phyloP scores from a whole-genome alignment of 257 asterid species.

The Salvia hispanica region DNA sequence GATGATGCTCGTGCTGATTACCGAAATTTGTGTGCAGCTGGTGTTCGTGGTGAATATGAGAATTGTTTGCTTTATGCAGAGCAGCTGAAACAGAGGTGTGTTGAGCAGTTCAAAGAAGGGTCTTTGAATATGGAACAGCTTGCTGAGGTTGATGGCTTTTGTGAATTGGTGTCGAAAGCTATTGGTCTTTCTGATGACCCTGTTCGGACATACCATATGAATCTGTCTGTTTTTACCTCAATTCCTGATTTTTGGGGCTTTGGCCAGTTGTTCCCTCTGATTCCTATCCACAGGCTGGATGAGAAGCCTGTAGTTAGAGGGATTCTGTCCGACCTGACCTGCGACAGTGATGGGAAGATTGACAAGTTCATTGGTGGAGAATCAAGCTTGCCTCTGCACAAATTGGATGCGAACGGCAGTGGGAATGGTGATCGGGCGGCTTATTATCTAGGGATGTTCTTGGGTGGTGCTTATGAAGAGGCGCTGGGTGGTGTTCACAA shows the following conservation, averaged over 20 bases:
- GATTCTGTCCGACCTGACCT: constrained; percentile 77
- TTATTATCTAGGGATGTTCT: constrained; percentile 84
- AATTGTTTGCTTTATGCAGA: constrained; percentile 65
- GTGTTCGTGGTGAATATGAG: constrained; percentile 63
- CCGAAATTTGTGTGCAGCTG: constrained; percentile 62
- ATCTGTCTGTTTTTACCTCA: constrained; percentile 85
- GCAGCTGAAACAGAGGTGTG: constrained; percentile 81
- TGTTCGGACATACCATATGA: constrained; percentile 69
- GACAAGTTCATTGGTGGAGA: constrained; percentile 93
- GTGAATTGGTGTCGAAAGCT: constrained; percentile 67
- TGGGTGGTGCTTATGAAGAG: constrained; percentile 97
- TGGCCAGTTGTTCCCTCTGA: constrained; percentile 78
- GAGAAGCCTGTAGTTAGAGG: constrained; percentile 73
- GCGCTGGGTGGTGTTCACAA: constrained; percentile 91
- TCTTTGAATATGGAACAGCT: constrained; percentile 69
- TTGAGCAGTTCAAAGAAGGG: constrained; percentile 90
- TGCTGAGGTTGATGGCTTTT: constrained; percentile 81
- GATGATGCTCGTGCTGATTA: constrained; percentile 73
- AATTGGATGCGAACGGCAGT: constrained; percentile 44
- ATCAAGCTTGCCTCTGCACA: constrained; percentile 84
- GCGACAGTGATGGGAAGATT: constrained; percentile 94
- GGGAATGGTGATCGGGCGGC: constrained; percentile 37
- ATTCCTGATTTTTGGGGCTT: constrained; percentile 98
- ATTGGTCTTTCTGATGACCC: constrained; percentile 62
- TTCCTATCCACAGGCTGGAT: constrained; percentile 83